These are phyloP conservation scores for Apiospora malaysiana DNA, from an alignment of 2,329 filamentous ascomycete species.

Conservation along the genomic window DNA sequence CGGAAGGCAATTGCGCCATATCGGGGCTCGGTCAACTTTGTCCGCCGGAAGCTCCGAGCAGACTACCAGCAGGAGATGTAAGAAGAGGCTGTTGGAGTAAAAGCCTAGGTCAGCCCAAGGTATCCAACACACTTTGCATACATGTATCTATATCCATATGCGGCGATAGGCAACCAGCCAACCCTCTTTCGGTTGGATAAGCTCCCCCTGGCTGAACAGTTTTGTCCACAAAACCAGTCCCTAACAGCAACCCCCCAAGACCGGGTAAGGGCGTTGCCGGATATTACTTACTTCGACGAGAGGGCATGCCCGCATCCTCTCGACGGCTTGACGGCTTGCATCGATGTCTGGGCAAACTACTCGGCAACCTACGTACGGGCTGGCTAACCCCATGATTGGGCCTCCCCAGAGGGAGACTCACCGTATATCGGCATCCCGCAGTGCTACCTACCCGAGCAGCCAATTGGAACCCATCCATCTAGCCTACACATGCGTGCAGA, in stretches of 20 bases:
- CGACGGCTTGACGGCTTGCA: neutral
- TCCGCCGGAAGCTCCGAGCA: neutral
- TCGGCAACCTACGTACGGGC: neutral
- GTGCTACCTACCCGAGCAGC: neutral
- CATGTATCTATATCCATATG: neutral
- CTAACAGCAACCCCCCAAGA: slow-evolving; percentile 1
- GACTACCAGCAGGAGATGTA: neutral
- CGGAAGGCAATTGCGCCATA: neutral
- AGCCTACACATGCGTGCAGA: neutral
- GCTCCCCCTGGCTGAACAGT: neutral
- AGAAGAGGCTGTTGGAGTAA: neutral
- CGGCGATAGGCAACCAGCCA: neutral
- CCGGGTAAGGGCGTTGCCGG: neutral
- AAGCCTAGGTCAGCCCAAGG: neutral
- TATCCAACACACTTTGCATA: neutral
- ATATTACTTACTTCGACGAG: neutral
- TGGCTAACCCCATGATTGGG: neutral
- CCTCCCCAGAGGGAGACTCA: neutral
- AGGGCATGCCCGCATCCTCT: neutral
- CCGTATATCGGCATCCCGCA: slow-evolving; percentile 4
- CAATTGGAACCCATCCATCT: neutral
- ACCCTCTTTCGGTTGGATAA: neutral
- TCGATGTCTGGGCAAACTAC: neutral
- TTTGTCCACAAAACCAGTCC: neutral
- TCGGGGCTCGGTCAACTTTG: neutral